These are phyloP conservation scores for Sicyos baderoa DNA, from an alignment of 306 rosid genomes.

Conservation along the genomic window DNA sequence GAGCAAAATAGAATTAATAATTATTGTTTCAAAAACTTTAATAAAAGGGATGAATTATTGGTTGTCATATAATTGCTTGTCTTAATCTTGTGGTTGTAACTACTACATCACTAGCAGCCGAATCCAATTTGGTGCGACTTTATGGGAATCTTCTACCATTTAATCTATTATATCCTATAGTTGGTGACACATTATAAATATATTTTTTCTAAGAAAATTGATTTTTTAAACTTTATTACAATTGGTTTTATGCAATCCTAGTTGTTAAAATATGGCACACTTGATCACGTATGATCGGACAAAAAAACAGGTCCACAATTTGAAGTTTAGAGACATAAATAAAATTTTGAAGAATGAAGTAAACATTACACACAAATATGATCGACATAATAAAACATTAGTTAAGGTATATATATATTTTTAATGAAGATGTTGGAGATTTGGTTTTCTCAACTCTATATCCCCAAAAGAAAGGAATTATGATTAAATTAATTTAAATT, in stretches of 20 bases:
- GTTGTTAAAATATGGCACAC: not conserved
- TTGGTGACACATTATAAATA: not conserved
- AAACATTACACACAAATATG: no score
- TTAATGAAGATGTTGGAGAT: no score
- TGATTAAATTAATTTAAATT: no score
- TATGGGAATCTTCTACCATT: conserved; percentile 1
- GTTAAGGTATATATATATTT: no score
- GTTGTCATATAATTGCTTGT: not conserved
- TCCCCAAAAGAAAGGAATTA: no score
- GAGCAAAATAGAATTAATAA: not conserved
- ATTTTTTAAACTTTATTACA: not conserved
- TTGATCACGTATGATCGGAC: not conserved
- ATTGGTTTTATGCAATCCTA: not conserved
- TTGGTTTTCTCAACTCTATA: no score
- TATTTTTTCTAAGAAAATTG: not conserved
- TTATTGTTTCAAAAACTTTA: not conserved
- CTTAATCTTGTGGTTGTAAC: conserved; percentile 3
- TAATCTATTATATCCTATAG: not conserved
- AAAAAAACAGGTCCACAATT: not conserved
- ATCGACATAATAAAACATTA: no score
- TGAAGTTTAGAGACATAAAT: no score
- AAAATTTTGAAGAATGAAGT: no score
- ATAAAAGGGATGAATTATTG: conserved; percentile 1
- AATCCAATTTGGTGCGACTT: conserved; percentile 13
- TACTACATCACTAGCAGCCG: conserved; percentile 14